phyloP scores from a whole-genome alignment of 257 asterid genomes.

The Penstemon barbatus region DNA sequence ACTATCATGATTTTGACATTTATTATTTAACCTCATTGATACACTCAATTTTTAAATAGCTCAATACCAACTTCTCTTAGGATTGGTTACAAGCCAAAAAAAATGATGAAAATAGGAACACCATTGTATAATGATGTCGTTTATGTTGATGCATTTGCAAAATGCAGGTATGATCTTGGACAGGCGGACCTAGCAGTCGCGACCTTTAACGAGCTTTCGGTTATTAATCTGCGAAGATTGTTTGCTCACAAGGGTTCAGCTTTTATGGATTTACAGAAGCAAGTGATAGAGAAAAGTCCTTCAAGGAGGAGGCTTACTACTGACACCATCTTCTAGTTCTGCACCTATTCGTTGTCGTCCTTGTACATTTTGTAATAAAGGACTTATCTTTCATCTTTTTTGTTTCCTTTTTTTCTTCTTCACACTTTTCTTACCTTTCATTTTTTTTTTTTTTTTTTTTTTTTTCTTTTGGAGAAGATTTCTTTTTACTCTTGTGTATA shows the following conservation, averaged over 20 bases:
- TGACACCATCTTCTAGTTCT: constrained; percentile 79
- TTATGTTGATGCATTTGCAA: constrained; percentile 5
- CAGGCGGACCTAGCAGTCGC: constrained; percentile 92
- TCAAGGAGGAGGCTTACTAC: constrained; percentile 73
- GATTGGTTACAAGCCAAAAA: background rate
- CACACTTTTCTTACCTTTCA: too few species aligned
- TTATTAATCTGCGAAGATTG: constrained; percentile 84
- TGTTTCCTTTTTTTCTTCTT: background rate
- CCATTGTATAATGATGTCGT: background rate
- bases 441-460: background rate
- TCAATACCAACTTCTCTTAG: background rate
- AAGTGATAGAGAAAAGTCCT: constrained; percentile 67
- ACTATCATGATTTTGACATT: constrained; percentile 2
- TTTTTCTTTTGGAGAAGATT: background rate
- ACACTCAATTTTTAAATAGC: background rate
- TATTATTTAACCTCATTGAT: background rate
- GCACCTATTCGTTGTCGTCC: background rate
- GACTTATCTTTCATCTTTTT: background rate
- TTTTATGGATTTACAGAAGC: constrained; percentile 93
- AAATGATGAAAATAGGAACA: background rate
- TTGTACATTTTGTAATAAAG: constrained; percentile 28
- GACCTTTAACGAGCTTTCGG: constrained; percentile 77
- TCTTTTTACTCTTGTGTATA: background rate
- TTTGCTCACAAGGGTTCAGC: constrained; percentile 79
- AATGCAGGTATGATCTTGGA: constrained; percentile 72